Conservation (phyloP, 768 basidiomycete species). For the Termitomyces sp. region DNA sequence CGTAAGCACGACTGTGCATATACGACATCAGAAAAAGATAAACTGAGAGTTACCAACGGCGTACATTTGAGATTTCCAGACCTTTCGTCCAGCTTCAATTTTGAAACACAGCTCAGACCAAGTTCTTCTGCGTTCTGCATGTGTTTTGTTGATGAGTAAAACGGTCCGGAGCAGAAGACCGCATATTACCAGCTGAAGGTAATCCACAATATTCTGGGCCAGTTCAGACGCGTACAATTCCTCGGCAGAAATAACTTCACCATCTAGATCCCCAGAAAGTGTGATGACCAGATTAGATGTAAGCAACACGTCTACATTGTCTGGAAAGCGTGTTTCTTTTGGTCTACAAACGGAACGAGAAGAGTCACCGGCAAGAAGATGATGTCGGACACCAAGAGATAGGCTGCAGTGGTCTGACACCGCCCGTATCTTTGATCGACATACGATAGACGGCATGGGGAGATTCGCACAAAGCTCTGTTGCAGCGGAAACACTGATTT, state of each 20-base stretch:
- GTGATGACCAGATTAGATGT: slow-evolving; percentile 48
- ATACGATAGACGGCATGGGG: slow-evolving; percentile 29
- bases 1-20: slow-evolving; percentile 13
- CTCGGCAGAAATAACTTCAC: slow-evolving; percentile 31
- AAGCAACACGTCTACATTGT: slow-evolving; percentile 46
- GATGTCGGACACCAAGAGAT: slow-evolving; percentile 43
- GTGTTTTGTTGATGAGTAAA: background rate
- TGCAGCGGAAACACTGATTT: background rate
- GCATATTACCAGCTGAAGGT: slow-evolving; percentile 44
- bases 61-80: slow-evolving; percentile 40
- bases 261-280: slow-evolving; percentile 52
- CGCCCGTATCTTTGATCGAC: slow-evolving; percentile 38
- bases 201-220: slow-evolving; percentile 44
- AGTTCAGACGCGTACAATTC: slow-evolving; percentile 49
- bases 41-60: slow-evolving; percentile 12
- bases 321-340: slow-evolving; percentile 34
- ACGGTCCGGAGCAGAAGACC: background rate
- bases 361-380: slow-evolving; percentile 29
- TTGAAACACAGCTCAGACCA: slow-evolving; percentile 57
- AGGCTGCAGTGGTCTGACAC: slow-evolving; percentile 41
- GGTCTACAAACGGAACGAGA: slow-evolving; percentile 24
- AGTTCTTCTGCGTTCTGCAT: slow-evolving; percentile 60
- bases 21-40: slow-evolving; percentile 3
- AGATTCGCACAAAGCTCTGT: background rate
- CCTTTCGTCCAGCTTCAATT: slow-evolving; percentile 41